Conservation (phyloP, 2,329 filamentous ascomycete species). For the Hymenoscyphus linearis region DNA sequence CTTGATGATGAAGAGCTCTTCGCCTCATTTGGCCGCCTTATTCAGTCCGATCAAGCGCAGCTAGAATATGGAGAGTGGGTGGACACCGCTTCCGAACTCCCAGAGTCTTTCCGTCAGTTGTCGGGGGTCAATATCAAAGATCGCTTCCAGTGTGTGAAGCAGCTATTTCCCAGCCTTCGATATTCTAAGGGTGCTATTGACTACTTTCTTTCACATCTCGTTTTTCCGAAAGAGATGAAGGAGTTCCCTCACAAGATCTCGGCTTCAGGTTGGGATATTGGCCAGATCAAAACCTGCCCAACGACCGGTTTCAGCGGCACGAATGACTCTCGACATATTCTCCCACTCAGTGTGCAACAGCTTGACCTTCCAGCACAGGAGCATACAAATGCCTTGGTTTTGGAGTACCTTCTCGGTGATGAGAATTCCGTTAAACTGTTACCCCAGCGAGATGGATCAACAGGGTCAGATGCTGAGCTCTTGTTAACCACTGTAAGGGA, state of each 20-base stretch:
- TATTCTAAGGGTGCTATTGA: conserved; percentile 52
- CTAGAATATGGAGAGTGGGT: conserved; percentile 49
- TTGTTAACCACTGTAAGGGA: conserved; percentile 42
- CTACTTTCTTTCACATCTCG: conserved; percentile 53
- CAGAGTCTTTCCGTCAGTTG: conserved; percentile 37
- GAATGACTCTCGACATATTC: conserved; percentile 51
- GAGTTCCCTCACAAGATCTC: conserved; percentile 61
- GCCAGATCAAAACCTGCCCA: conserved; percentile 37
- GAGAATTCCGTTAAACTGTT: conserved; percentile 41
- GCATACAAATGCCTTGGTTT: conserved; percentile 63
- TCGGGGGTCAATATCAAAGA: conserved; percentile 56
- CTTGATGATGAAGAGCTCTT: conserved; percentile 46
- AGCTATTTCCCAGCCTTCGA: conserved; percentile 49
- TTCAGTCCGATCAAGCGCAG: conserved; percentile 45
- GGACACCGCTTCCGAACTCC: conserved; percentile 31
- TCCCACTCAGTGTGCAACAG: conserved; percentile 52
- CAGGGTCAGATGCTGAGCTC: conserved; percentile 27
- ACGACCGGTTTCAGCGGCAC: conserved; percentile 68
- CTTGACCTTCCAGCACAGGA: conserved; percentile 45
- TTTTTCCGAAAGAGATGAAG: conserved; percentile 57
- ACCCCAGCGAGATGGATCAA: conserved; percentile 4
- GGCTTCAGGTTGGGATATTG: conserved; percentile 64
- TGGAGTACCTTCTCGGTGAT: conserved; percentile 49
- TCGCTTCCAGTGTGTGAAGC: conserved; percentile 37
- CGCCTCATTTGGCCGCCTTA: conserved; percentile 41